phyloP scores from a whole-genome alignment of 1,284 basidiomycete genomes.

The Pascua sp. region DNA sequence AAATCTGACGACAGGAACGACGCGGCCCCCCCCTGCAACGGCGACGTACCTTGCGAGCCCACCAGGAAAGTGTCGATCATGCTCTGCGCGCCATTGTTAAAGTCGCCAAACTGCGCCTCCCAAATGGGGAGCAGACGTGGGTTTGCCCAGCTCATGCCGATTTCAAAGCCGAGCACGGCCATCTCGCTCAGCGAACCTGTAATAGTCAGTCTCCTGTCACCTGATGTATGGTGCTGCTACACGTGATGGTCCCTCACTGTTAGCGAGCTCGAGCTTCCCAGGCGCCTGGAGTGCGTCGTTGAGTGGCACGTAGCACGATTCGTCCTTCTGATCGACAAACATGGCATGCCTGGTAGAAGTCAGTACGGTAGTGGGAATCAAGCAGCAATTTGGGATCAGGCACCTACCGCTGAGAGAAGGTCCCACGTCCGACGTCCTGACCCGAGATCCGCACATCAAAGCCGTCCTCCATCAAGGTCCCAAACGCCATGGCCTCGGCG shows the following conservation, averaged over 20 bases:
- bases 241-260: slow-evolving; percentile 58
- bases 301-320: slow-evolving; percentile 70
- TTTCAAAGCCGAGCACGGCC: slow-evolving; percentile 79
- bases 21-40: no score
- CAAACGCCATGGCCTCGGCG: slow-evolving; percentile 83
- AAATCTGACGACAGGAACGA: not conserved
- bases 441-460: slow-evolving; percentile 79
- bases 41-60: slow-evolving; percentile 68
- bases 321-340: slow-evolving; percentile 79
- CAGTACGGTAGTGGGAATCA: not conserved
- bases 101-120: slow-evolving; percentile 87
- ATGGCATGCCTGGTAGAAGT: slow-evolving; percentile 68
- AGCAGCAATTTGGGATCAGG: no score
- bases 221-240: not conserved
- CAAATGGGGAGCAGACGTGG: slow-evolving; percentile 76
- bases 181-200: slow-evolving; percentile 78
- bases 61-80: slow-evolving; percentile 83
- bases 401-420: slow-evolving; percentile 74
- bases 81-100: slow-evolving; percentile 83
- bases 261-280: slow-evolving; percentile 75
- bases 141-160: slow-evolving; percentile 79
- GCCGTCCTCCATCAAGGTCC: slow-evolving; percentile 73
- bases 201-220: not conserved
- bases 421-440: slow-evolving; percentile 84
- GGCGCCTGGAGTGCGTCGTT: slow-evolving; percentile 57